Evolutionary conservation across 371 early-diverging fungal species (phyloP).

Genomic region (Apophysomyces trapeziformis): DNA sequence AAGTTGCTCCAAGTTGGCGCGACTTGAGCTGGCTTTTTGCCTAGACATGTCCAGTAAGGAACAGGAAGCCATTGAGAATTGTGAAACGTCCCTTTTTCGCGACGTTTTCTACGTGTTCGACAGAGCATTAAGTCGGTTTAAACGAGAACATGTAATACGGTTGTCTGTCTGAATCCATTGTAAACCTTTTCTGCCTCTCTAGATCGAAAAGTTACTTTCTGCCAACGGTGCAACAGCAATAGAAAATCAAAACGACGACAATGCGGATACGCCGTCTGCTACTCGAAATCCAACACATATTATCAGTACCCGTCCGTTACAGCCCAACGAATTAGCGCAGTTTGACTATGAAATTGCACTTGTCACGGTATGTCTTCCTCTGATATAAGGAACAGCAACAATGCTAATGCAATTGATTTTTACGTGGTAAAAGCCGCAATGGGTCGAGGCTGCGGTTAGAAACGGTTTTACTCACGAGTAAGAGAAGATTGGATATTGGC

Average conservation of each 20-base stretch:
- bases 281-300: background rate
- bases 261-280: background rate
- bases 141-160: constrained; percentile 1
- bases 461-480: constrained; percentile 49
- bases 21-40: background rate
- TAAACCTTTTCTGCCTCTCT: background rate
- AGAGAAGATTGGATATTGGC: background rate
- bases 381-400: background rate
- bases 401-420: background rate
- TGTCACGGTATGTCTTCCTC: background rate
- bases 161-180: background rate
- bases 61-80: background rate
- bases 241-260: background rate
- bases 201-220: background rate
- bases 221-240: background rate
- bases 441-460: constrained; percentile 24
- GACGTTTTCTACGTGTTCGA: background rate
- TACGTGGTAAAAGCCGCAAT: constrained; percentile 19
- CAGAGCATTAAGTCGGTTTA: background rate
- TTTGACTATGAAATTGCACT: background rate
- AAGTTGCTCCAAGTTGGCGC: too few species aligned
- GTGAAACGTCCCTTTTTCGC: background rate
- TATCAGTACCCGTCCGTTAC: background rate
- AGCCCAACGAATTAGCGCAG: background rate
- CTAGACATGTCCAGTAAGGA: constrained; percentile 1